Conservation (phyloP, 2,329 filamentous ascomycete species). For the Lasiodiplodia sp. region DNA sequence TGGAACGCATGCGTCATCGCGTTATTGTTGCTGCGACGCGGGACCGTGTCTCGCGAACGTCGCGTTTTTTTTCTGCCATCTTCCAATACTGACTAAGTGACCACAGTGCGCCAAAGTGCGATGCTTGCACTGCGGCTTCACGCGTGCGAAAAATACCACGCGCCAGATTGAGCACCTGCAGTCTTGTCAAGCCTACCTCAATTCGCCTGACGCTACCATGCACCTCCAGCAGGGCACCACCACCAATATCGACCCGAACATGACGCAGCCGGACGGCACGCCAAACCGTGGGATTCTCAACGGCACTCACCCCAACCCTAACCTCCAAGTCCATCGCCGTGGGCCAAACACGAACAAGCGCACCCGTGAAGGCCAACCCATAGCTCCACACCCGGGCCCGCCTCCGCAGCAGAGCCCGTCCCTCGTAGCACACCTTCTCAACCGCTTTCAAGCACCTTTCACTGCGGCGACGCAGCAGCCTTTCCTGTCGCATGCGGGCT, state of each 20-base stretch:
- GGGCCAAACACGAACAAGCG: conserved; percentile 50
- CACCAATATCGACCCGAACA: conserved; percentile 24
- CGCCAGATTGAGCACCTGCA: conserved; percentile 60
- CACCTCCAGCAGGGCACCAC: conserved; percentile 35
- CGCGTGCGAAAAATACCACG: conserved; percentile 59
- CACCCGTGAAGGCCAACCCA: conserved; percentile 45
- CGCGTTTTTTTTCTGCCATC: neutral
- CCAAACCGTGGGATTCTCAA: conserved; percentile 48
- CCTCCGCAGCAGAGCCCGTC: conserved; percentile 48
- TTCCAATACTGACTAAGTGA: conserved; percentile 7
- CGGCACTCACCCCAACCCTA: conserved; percentile 57
- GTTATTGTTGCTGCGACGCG: neutral
- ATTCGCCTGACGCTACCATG: conserved; percentile 52
- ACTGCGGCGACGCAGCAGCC: conserved; percentile 67
- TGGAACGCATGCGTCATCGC: neutral
- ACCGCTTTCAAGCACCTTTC: conserved; percentile 56
- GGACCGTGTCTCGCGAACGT: neutral
- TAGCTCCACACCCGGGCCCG: conserved; percentile 41
- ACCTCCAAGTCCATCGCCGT: conserved; percentile 54
- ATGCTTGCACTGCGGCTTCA: conserved; percentile 57
- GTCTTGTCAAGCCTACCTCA: conserved; percentile 53
- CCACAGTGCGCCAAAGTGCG: conserved; percentile 56
- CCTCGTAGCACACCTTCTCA: conserved; percentile 65
- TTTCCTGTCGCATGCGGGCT: conserved; percentile 71
- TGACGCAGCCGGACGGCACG: conserved; percentile 28